These are phyloP conservation scores for Cryptosporidium canis DNA, from an alignment of 169 alveolate genomes.

Conservation along the genomic window DNA sequence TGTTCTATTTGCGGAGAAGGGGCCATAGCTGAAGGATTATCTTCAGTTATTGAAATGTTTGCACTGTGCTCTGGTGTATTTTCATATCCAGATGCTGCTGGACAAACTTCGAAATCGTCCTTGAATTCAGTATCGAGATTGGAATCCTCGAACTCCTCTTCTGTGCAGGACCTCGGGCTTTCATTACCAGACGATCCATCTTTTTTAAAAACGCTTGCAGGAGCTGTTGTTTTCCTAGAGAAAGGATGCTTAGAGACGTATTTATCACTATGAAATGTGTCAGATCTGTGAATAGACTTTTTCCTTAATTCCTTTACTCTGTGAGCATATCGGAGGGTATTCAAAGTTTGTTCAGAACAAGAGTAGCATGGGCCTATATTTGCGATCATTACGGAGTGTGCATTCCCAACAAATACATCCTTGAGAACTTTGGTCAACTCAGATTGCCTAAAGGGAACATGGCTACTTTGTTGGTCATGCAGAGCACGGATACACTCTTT, in stretches of 20 bases:
- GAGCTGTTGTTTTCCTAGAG: slow-evolving; percentile 35
- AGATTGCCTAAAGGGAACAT: slow-evolving; percentile 98
- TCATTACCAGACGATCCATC: slow-evolving; percentile 36
- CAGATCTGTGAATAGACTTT: slow-evolving; percentile 73
- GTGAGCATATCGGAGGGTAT: slow-evolving; percentile 97
- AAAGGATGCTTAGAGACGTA: neutral
- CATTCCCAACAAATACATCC: slow-evolving; percentile 95
- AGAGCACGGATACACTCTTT: slow-evolving; percentile 99
- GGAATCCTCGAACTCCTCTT: slow-evolving; percentile 59
- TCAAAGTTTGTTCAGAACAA: slow-evolving; percentile 97
- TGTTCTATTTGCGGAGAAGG: slow-evolving; percentile 43
- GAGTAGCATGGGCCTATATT: slow-evolving; percentile 96
- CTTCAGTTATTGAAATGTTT: neutral
- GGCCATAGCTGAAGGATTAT: neutral
- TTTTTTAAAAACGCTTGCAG: slow-evolving; percentile 34
- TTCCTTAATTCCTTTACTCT: slow-evolving; percentile 94
- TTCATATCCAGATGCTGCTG: neutral
- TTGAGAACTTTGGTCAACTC: slow-evolving; percentile 94
- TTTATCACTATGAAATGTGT: slow-evolving; percentile 66
- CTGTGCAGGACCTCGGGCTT: slow-evolving; percentile 52
- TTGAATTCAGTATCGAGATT: slow-evolving; percentile 34
- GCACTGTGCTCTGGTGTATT: neutral
- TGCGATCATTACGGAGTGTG: slow-evolving; percentile 98
- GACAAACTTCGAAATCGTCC: slow-evolving; percentile 24
- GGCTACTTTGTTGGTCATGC: slow-evolving; percentile 95